Evolutionary conservation across 2,329 filamentous ascomycete species (phyloP), one percentile per base, ranked within the genome.

Genomic region (Mycocentrospora acerina): DNA sequence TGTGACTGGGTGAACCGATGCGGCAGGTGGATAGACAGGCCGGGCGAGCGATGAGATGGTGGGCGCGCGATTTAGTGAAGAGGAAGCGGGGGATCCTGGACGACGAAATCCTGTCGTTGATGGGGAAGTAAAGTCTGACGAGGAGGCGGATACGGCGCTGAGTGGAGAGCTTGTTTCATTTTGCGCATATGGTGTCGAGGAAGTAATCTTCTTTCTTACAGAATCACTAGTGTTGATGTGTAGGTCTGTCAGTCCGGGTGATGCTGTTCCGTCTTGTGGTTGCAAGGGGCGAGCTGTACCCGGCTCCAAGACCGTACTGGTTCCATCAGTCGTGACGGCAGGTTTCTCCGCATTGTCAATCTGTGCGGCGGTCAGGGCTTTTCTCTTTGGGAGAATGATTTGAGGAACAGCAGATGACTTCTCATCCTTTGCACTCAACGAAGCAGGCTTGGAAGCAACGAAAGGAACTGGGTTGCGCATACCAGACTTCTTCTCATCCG

Each of bases 301-400:
- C 30, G 17, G 32, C 24, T 44, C 40, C 9, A 39, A 40, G 27
- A 38, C 27, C 12, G 27, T 43, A 24, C 44, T 32, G 16, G 40
- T 42, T 31, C 51, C 44, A 27, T 55, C 43, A 27, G 50, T 46
- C 39, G 49, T 53, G 18, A 48, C 42, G 36, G 51, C 50, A 37
- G 43, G 49, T 31, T 51, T 56, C 35, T 56, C 63, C 45, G 55
- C 63, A 40, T 67, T 68, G 47, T 63, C 57, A 59, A 68, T 60
- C 66, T 70, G 67, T 59, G 63, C 65, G 51, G 60, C 48, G 47
- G 67, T 70, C 65, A 73, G 60, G 55, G 68, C 62, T 62, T 71
- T 72, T 47, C 69, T 66, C 46, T 72, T 71, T 22, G 70, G 68
- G 42, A 71, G 57, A 47, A 64, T 53, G 41, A 70, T 55, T 53